These are phyloP conservation scores for Pezicula carpinea DNA, from an alignment of 2,329 filamentous ascomycete genomes.

Conservation along the genomic window DNA sequence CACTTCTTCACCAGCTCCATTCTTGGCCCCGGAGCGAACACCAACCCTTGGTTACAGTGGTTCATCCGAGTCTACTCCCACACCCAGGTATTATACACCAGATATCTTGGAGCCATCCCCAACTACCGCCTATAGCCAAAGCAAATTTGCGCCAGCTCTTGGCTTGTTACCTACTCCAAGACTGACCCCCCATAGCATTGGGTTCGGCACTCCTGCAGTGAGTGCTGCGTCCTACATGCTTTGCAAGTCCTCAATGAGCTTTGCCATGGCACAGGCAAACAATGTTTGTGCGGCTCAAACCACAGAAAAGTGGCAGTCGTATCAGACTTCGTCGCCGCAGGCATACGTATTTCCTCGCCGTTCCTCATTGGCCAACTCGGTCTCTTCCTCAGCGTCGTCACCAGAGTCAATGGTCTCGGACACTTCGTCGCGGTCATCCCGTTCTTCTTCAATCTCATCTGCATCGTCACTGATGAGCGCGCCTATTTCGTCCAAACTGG, in stretches of 20 bases:
- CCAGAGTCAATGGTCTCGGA: slow-evolving; percentile 66
- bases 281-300: slow-evolving; percentile 41
- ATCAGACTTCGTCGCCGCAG: slow-evolving; percentile 47
- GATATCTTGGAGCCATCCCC: slow-evolving; percentile 46
- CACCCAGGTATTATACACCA: slow-evolving; percentile 38
- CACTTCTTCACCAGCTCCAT: slow-evolving; percentile 24
- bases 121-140: slow-evolving; percentile 37
- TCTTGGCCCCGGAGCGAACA: slow-evolving; percentile 35
- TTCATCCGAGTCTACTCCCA: slow-evolving; percentile 35
- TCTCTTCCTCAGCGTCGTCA: slow-evolving; percentile 59
- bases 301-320: slow-evolving; percentile 48
- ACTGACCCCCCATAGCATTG: slow-evolving; percentile 50
- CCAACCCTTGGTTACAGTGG: slow-evolving; percentile 30
- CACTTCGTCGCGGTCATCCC: slow-evolving; percentile 49
- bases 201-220: slow-evolving; percentile 57
- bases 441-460: slow-evolving; percentile 61
- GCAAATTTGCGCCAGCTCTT: slow-evolving; percentile 46
- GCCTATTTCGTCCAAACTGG: slow-evolving; percentile 50
- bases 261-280: slow-evolving; percentile 53
- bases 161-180: slow-evolving; percentile 55
- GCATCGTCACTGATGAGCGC: slow-evolving; percentile 56
- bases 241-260: slow-evolving; percentile 52
- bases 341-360: slow-evolving; percentile 47
- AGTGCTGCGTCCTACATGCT: slow-evolving; percentile 47
- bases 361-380: slow-evolving; percentile 58